Percentiles rank a stretch among this genome's conserved stretches.
phyloP scores from a whole-genome alignment of 2,329 filamentous ascomycete genomes.

The Torrubiella hemipterigena region DNA sequence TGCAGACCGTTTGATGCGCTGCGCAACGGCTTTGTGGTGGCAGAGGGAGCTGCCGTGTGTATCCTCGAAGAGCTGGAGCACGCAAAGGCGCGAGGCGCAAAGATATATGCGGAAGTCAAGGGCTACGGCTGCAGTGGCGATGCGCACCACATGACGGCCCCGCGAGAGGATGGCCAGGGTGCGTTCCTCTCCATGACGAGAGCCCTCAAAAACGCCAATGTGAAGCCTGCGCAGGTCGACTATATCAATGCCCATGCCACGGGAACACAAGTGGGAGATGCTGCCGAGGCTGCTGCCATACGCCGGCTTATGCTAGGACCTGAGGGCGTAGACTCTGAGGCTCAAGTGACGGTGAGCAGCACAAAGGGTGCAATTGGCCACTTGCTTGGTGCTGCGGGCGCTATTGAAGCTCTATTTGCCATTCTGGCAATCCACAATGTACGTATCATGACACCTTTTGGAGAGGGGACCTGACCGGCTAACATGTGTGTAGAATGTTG shows the following conservation, averaged over 20 bases:
- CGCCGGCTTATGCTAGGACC: constrained; percentile 63
- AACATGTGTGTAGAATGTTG: constrained; percentile 43
- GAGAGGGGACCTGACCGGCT: too few species aligned
- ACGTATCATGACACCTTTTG: constrained; percentile 23
- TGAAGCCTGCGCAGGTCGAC: constrained; percentile 61
- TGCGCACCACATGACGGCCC: constrained; percentile 88
- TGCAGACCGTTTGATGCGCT: constrained; percentile 79
- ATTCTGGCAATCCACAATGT: constrained; percentile 71
- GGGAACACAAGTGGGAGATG: constrained; percentile 73
- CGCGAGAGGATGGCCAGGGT: constrained; percentile 68
- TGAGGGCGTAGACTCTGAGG: constrained; percentile 48
- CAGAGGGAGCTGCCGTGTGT: constrained; percentile 80
- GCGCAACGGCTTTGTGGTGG: constrained; percentile 79
- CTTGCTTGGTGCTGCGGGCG: constrained; percentile 80
- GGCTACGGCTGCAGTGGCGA: constrained; percentile 90
- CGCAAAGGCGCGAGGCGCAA: constrained; percentile 64
- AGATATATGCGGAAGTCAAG: constrained; percentile 76
- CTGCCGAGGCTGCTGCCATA: constrained; percentile 78
- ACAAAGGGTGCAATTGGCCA: constrained; percentile 92
- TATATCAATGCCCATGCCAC: constrained; percentile 97
- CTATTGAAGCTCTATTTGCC: constrained; percentile 79
- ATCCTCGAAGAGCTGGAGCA: constrained; percentile 86
- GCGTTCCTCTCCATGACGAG: constrained; percentile 76
- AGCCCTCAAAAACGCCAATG: constrained; percentile 59
- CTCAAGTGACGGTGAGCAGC: constrained; percentile 72